Evolutionary conservation across 2,329 filamentous ascomycete genomes (phyloP).

Genomic region (Cryoendolithus antarcticus): DNA sequence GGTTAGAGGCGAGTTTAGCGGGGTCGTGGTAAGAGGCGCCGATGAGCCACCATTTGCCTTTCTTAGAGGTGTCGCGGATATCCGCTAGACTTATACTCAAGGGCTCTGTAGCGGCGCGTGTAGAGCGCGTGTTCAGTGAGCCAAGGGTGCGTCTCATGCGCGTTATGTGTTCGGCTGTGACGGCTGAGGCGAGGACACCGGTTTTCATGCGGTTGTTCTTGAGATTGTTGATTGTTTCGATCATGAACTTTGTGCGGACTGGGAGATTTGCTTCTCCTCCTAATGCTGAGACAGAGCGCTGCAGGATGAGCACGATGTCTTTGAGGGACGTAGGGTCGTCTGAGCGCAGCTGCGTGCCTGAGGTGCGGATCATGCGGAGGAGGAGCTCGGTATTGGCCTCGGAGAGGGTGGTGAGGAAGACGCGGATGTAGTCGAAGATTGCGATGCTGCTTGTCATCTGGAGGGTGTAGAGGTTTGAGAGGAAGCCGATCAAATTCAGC

Average conservation of each 20-base stretch:
- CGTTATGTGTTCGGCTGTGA: constrained; percentile 69
- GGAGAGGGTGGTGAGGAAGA: constrained; percentile 61
- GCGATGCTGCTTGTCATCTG: constrained; percentile 72
- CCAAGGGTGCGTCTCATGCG: constrained; percentile 83
- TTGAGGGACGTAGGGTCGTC: constrained; percentile 83
- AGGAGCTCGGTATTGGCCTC: constrained; percentile 84
- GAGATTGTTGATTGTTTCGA: constrained; percentile 86
- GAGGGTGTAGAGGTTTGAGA: constrained; percentile 85
- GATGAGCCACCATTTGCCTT: constrained; percentile 97
- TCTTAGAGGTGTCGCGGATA: constrained; percentile 69
- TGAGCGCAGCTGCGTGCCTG: constrained; percentile 68
- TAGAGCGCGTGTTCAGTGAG: constrained; percentile 54
- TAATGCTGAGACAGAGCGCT: constrained; percentile 52
- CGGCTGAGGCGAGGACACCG: constrained; percentile 54
- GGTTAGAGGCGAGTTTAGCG: constrained; percentile 14
- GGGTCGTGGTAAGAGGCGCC: constrained; percentile 71
- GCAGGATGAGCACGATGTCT: constrained; percentile 71
- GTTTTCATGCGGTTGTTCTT: constrained; percentile 89
- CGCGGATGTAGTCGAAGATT: constrained; percentile 80
- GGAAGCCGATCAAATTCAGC: constrained; percentile 67
- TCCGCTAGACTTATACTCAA: constrained; percentile 71
- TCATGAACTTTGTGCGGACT: constrained; percentile 90
- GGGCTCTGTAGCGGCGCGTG: constrained; percentile 61
- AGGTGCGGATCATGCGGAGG: constrained; percentile 67
- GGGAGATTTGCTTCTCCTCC: constrained; percentile 60